Base-by-base conservation (phyloP, 345 rosid species). In the Hypericum perforatum region DNA sequence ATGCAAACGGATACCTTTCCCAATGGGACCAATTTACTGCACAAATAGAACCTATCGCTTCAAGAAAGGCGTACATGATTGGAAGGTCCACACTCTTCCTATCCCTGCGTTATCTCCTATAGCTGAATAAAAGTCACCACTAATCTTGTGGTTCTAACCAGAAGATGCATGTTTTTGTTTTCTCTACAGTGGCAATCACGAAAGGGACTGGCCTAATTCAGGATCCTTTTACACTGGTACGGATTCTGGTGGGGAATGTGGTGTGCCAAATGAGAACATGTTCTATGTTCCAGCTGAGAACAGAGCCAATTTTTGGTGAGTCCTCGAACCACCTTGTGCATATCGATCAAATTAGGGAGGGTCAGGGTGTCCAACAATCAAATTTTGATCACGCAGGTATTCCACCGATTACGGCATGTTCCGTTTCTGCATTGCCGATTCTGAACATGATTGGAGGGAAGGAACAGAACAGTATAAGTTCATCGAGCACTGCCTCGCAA, bases 371-470 rank as follows among this genome's bases (percentile, higher is more conserved):
- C 7, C 7, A 44, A 5, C 11, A 1, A 10, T 44, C n/a, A n/a
- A n/a, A n/a, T n/a, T 43, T n/a, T 53, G 15, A 29, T 11, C 13
- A 11, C 55, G 65, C 71, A 86, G 95, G 90, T 86, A 86, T 58
- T 47, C 67, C 11, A 70, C 89, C 15, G 85, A 86, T 62, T 86
- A 76, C 7, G 92, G 95, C 44, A 81, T 83, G 95, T 86, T 86
- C 60, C 84, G 22, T 44, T 86, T 86, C 74, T 86, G 92, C 48
- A 52, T 86, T 74, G 89, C 86, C 3, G 95, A 86, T 64, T 63
- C 70, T 41, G 95, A 86, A 52, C 92, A 86, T 11, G 95, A 86
- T 53, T 86, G 95, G 91, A 78, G 92, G 54, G 85, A 81, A 66
- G 92, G 85, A 45, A 40, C 92, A 0, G 86, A 86, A 59, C 92